Evolutionary conservation across 1,139 yeast genomes (phyloP), one percentile per base, ranked within the genome.

Genomic region (Zygoascus meyerae): DNA sequence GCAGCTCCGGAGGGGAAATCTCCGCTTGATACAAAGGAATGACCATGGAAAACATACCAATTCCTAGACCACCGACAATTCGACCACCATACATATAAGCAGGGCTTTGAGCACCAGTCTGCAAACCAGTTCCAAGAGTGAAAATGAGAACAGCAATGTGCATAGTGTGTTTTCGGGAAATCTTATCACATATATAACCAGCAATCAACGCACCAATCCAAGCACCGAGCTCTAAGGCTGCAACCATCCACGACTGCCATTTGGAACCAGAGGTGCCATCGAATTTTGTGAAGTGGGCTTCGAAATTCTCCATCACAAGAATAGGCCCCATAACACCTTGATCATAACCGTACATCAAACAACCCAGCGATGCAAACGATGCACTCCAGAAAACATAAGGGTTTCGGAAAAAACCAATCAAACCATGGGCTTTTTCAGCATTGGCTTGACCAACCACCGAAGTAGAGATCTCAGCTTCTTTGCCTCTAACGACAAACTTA

Each of bases 21-120:
- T 81, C 86, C 28, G 82, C 73, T 67, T 81, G 81, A 76, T 78
- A 77, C 46, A 78, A 67, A 7, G 83, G 83, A 31, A 81, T 71
- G 44, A 76, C 76, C 61, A 77, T 70, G 14, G 80, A 74, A 1
- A 81, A 77, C 53, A 74, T 70, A 41, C 83, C 83, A 17, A 78
- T 80, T 42, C 79, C 82, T 61, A 75, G 66, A 16, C 81, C 79
- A 40, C 75, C 68, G 30, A 79, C 62, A 49, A 65, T 50, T n/a
- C 68, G 53, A 18, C 67, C 68, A 56, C 65, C 52, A 62, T 51
- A 53, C 43, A 62, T 40, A 51, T 47, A 54, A 5, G 54, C 61
- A n/a, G 58, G 48, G 42, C 50, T 56, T 33, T 54, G 55, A 35
- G 85, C 67, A 44, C 79, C 81, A 43, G 77, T 73, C 66, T 82